Conservation (phyloP, 768 basidiomycete species). For the Pleurotus sapidus region DNA sequence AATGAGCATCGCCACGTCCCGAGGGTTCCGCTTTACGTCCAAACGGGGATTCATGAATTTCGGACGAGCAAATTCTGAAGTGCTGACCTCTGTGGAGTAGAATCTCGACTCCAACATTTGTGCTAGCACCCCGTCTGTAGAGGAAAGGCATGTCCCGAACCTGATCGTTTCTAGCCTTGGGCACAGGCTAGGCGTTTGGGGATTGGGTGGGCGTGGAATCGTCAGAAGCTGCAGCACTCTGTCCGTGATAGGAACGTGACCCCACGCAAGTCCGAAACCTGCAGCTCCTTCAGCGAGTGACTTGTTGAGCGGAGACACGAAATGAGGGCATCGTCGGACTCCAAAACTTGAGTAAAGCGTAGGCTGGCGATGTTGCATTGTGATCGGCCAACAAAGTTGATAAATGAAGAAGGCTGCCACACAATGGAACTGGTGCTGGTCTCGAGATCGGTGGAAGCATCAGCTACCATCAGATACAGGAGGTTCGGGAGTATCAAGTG, state of each 20-base stretch:
- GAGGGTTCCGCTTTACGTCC: conserved; percentile 9
- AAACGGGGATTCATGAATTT: conserved; percentile 16
- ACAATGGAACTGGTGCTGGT: not conserved
- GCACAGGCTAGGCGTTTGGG: conserved; percentile 7
- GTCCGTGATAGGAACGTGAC: conserved; percentile 10
- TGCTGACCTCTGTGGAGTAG: not conserved
- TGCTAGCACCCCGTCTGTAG: conserved; percentile 16
- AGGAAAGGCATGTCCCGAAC: conserved; percentile 13
- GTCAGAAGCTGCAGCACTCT: conserved; percentile 11
- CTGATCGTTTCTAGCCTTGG: conserved; percentile 15
- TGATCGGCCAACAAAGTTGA: conserved; percentile 13
- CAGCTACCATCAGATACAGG: conserved; percentile 9
- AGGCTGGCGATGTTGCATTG: conserved; percentile 9
- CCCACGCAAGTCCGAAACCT: conserved; percentile 9
- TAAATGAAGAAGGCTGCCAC: conserved; percentile 14
- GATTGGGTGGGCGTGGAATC: not conserved
- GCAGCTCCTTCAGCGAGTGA: conserved; percentile 10
- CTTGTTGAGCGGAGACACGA: conserved; percentile 13
- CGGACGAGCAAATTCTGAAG: conserved; percentile 5
- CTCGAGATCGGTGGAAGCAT: conserved; percentile 5
- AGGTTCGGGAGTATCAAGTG: conserved; percentile 12
- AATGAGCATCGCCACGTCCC: conserved; percentile 2
- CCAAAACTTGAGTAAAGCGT: conserved; percentile 11
- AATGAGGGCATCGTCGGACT: conserved; percentile 15
- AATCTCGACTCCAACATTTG: conserved; percentile 17